Conservation (phyloP, 805 yeast species). For the Pichia cephalocereana region DNA sequence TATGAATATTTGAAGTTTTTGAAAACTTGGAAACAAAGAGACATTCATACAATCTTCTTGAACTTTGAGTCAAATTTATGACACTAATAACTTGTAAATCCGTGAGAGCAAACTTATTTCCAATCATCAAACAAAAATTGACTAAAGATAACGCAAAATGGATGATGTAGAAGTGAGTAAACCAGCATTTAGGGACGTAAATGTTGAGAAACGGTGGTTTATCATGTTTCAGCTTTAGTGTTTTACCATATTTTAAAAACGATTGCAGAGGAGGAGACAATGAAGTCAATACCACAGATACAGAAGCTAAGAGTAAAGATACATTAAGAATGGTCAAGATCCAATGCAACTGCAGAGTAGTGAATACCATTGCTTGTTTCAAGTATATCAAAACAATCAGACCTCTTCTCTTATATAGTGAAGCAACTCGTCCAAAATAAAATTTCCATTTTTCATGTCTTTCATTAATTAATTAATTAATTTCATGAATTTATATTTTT, state of each 20-base stretch:
- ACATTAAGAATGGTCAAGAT: neutral
- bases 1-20: constrained; percentile 43
- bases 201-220: neutral
- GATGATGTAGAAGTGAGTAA: constrained; percentile 39
- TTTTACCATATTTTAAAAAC: constrained; percentile 15
- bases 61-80: constrained; percentile 39
- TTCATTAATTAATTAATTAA: no score
- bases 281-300: neutral
- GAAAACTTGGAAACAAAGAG: constrained; percentile 38
- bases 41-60: constrained; percentile 50
- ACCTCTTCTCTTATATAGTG: no score
- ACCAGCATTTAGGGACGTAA: constrained; percentile 56
- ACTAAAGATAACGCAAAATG: neutral
- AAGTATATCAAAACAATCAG: no score
- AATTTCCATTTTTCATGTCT: no score
- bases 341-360: no score
- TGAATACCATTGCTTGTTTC: no score
- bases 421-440: no score
- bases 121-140: neutral
- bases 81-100: constrained; percentile 1
- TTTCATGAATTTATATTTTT: neutral
- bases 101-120: neutral
- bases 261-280: constrained; percentile 1
- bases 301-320: neutral
- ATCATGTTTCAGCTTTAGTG: neutral